Evolutionary conservation across 2,329 filamentous ascomycete genomes (phyloP), one percentile per base, ranked within the genome.

Genomic region (Emergomyces orientalis): DNA sequence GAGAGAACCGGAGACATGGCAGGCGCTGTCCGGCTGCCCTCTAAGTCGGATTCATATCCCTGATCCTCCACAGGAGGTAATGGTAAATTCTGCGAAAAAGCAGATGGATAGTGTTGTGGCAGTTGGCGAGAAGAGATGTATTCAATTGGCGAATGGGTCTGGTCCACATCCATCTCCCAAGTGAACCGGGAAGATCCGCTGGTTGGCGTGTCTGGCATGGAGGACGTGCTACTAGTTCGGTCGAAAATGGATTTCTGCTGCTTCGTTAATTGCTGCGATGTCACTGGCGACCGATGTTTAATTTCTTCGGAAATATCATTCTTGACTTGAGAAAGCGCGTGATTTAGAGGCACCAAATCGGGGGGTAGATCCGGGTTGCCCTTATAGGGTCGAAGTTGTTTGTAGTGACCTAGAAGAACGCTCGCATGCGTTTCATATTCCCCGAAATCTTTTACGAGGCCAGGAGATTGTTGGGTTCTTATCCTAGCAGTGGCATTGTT

Each of bases 381-480:
- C 25, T 69, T 68, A 13, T 67, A 61, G 5, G 69, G 63, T 51
- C 70, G 73, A 59, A 59, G 37, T 62, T 75, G 74, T 19, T 75
- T 73, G 59, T 75, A 79, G 59, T 77, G 72, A 41, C 73, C 73
- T 62, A 72, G 69, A 17, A 81, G 66, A 14, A 72, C 69, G 13
- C 75, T 74, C 4, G 74, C 77, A 62, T 81, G 79, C 1, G 76
- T 78, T 62, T 79, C 74, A 65, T 79, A 81, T 63, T 80, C 78
- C 34, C 78, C 74, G 65, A 78, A 79, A 62, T 81, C 79, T 25
- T 76, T 76, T 7, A 79, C 74, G 11, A 79, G 72, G 13, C 75
- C 77, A 25, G 71, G 73, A 51, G 73, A 72, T 39, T 73, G 68
- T 19, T 72, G 71, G 3, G 70, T 68, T 47, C 71, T 70, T 68